These are phyloP conservation scores for Aulographum hederae DNA, from an alignment of 2,329 filamentous ascomycete genomes.

Conservation along the genomic window DNA sequence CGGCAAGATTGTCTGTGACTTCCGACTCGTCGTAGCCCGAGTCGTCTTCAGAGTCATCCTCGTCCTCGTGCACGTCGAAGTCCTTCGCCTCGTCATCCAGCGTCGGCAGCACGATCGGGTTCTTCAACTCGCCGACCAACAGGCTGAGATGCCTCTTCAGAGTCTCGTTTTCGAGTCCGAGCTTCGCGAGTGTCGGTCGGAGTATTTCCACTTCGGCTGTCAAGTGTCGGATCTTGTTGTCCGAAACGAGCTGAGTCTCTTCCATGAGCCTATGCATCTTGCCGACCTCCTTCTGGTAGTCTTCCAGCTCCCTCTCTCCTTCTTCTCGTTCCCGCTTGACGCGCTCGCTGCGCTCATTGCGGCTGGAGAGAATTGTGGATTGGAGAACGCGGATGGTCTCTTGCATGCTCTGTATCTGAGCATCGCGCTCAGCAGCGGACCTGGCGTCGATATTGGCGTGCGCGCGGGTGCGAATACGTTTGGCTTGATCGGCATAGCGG, in stretches of 20 bases:
- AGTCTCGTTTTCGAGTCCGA: conserved; percentile 57
- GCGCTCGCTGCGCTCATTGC: conserved; percentile 2
- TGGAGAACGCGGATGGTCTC: conserved; percentile 83
- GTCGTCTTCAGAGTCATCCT: conserved; percentile 3
- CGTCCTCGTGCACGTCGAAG: conserved; percentile 10
- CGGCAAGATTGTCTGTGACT: conserved; percentile 36
- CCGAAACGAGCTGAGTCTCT: conserved; percentile 73
- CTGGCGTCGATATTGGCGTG: conserved; percentile 93
- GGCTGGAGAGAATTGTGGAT: conserved; percentile 40
- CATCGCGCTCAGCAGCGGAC: conserved; percentile 80
- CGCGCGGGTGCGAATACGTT: conserved; percentile 86
- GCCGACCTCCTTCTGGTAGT: conserved; percentile 81
- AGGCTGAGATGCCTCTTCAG: conserved; percentile 74
- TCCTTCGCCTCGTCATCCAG: conserved; percentile 11
- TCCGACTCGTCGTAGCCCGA: conserved; percentile 15
- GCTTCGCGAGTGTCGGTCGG: conserved; percentile 37
- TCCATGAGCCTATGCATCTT: conserved; percentile 94
- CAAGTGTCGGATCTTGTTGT: conserved; percentile 83
- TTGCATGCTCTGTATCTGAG: conserved; percentile 84
- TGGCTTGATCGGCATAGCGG: conserved; percentile 93
- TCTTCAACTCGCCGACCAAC: conserved; percentile 69
- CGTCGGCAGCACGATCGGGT: conserved; percentile 54
- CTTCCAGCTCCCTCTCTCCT: conserved; percentile 72
- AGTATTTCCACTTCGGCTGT: conserved; percentile 31
- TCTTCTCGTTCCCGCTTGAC: conserved; percentile 55